Conservation (phyloP, 495 filamentous ascomycete species). For the Penicillium daleae region DNA sequence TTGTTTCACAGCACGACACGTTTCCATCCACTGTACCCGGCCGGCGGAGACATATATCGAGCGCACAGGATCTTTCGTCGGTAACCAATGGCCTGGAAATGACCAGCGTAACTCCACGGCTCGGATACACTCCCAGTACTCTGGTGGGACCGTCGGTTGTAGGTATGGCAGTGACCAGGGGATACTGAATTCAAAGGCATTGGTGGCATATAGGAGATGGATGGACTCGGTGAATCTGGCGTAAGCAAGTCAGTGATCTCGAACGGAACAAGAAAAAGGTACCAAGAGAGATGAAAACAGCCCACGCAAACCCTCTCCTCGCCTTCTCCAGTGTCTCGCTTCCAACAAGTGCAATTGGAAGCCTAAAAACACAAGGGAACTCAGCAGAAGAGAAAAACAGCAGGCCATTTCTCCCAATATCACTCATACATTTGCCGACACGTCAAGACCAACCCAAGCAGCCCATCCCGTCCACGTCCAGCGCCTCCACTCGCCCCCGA, state of each 20-base stretch:
- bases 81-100: constrained; percentile 51
- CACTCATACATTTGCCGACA: constrained; percentile 33
- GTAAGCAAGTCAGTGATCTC: neutral
- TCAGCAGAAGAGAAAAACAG: neutral
- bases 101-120: constrained; percentile 49
- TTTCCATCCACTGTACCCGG: constrained; percentile 48
- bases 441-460: constrained; percentile 28
- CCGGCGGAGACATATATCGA: constrained; percentile 48
- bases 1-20: constrained; percentile 35
- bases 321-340: neutral
- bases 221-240: constrained; percentile 46
- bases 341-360: neutral
- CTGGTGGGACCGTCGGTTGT: constrained; percentile 40
- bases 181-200: constrained; percentile 51
- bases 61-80: constrained; percentile 52
- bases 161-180: constrained; percentile 52
- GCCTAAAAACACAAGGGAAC: neutral
- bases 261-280: neutral
- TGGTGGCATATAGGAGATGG: constrained; percentile 43
- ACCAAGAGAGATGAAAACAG: neutral
- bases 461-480: neutral
- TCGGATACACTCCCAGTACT: constrained; percentile 42
- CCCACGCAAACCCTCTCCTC: neutral
- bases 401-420: neutral
- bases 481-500: neutral